phyloP scores from a whole-genome alignment of 352 stramenopile genomes.

The Phytopythium delawarense region DNA sequence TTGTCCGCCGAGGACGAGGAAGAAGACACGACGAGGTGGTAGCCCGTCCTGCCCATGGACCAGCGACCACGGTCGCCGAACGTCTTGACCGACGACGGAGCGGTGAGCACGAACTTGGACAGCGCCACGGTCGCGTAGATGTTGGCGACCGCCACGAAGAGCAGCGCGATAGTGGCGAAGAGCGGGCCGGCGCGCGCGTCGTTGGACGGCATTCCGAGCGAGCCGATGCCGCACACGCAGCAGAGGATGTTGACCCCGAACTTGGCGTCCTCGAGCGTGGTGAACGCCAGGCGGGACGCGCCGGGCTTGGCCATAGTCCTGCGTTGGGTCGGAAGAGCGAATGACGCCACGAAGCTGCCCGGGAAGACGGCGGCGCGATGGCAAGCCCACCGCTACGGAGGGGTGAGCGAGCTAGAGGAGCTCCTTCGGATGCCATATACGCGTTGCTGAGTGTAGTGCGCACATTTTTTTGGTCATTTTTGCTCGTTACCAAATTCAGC shows the following conservation, averaged over 20 bases:
- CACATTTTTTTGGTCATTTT: no score
- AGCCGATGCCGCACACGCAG: constrained; percentile 53
- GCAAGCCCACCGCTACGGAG: no score
- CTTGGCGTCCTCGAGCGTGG: constrained; percentile 40
- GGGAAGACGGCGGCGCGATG: no score
- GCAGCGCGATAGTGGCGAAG: constrained; percentile 32
- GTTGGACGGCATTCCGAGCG: constrained; percentile 52
- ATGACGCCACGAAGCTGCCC: no score
- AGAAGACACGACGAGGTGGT: constrained; percentile 33
- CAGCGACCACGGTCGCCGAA: constrained; percentile 47
- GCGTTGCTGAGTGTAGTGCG: no score
- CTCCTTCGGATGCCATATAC: no score
- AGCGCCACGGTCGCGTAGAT: constrained; percentile 38
- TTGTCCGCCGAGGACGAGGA: constrained; percentile 40
- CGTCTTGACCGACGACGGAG: constrained; percentile 36
- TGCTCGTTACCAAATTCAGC: no score
- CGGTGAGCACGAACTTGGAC: constrained; percentile 43
- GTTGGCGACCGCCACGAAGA: constrained; percentile 51
- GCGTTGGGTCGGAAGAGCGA: no score
- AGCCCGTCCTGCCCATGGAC: constrained; percentile 26
- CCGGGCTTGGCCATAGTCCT: no score
- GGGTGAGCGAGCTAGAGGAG: no score
- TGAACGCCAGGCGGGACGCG: constrained; percentile 19
- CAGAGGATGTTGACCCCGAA: constrained; percentile 42
- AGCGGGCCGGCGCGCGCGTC: constrained; percentile 42